These are phyloP conservation scores for Peronosclerospora sorghi DNA, from an alignment of 352 stramenopile species.

Conservation along the genomic window DNA sequence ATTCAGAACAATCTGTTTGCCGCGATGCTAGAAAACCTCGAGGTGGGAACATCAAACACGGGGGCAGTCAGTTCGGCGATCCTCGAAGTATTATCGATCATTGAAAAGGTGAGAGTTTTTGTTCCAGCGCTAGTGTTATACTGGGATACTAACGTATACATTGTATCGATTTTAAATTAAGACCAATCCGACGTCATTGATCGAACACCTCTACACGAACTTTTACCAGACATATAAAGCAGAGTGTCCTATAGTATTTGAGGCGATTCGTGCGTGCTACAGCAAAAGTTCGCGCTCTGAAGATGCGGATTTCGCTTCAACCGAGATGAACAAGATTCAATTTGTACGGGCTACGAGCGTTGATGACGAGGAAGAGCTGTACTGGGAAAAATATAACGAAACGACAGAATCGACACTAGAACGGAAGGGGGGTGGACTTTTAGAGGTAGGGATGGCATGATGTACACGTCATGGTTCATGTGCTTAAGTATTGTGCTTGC, in stretches of 20 bases:
- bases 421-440: constrained; percentile 31
- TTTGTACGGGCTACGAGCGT: constrained; percentile 46
- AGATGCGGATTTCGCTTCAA: constrained; percentile 6
- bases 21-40: constrained; percentile 39
- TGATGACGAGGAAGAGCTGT: constrained; percentile 68
- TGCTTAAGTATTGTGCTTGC: constrained; percentile 1
- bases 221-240: constrained; percentile 67
- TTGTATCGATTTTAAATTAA: constrained; percentile 13
- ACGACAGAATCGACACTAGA: constrained; percentile 21
- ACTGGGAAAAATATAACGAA: constrained; percentile 69
- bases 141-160: not conserved
- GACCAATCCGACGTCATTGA: constrained; percentile 52
- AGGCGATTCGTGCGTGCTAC: constrained; percentile 48
- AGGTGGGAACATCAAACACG: constrained; percentile 36
- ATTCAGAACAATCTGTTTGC: constrained; percentile 68
- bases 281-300: constrained; percentile 34
- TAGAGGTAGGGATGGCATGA: constrained; percentile 26
- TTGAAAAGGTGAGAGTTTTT: constrained; percentile 45
- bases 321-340: constrained; percentile 26
- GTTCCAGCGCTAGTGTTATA: not conserved
- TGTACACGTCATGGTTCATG: not conserved
- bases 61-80: constrained; percentile 61
- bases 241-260: constrained; percentile 61
- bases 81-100: constrained; percentile 59
- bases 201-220: constrained; percentile 74